These are phyloP conservation scores for Hypoxylon rubiginosum DNA, from an alignment of 2,329 filamentous ascomycete genomes.

Conservation along the genomic window DNA sequence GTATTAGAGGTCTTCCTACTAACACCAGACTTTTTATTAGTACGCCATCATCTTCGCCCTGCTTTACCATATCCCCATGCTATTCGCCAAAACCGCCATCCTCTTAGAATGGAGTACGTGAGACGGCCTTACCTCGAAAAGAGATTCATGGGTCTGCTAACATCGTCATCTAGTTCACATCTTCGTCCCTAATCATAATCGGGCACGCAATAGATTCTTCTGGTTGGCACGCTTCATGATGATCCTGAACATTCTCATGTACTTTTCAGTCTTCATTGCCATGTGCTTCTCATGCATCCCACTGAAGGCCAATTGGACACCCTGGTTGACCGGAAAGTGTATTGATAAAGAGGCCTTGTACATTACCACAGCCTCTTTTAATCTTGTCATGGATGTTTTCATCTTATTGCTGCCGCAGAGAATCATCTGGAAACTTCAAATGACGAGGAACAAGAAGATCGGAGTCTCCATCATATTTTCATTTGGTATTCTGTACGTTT, in stretches of 20 bases:
- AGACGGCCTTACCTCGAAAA: background rate
- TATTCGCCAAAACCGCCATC: background rate
- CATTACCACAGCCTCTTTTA: background rate
- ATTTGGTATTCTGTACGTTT: background rate
- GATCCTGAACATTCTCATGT: background rate
- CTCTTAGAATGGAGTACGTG: background rate
- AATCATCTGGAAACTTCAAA: background rate
- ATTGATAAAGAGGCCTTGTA: background rate
- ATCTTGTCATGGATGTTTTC: background rate
- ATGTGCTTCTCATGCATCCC: background rate
- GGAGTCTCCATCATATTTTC: background rate
- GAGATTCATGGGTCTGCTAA: background rate
- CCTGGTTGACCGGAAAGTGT: background rate
- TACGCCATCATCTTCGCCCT: background rate
- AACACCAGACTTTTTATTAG: background rate
- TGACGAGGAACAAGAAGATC: background rate
- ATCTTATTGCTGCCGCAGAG: background rate
- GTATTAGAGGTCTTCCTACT: background rate
- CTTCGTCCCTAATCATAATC: background rate
- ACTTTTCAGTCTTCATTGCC: background rate
- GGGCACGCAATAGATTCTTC: background rate
- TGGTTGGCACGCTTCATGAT: background rate
- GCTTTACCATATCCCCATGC: background rate
- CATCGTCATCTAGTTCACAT: background rate
- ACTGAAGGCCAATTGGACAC: background rate